phyloP scores from a whole-genome alignment of 495 filamentous ascomycete genomes.

The Thermochaetoides thermophila region DNA sequence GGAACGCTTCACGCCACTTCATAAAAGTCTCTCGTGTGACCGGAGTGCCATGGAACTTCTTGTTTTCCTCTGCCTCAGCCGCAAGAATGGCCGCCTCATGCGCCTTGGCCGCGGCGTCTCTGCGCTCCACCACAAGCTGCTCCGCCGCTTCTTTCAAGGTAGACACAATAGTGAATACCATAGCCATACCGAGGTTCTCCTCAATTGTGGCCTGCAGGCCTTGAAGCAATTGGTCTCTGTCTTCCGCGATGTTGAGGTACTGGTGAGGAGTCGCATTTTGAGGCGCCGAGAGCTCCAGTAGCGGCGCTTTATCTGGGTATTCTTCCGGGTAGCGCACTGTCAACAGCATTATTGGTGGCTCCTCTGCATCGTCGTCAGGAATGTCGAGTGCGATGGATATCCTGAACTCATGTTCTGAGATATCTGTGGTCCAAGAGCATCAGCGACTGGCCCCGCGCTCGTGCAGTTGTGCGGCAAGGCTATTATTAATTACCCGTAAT shows the following conservation, averaged over 20 bases:
- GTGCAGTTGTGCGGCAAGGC: no score
- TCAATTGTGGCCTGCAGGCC: slow-evolving; percentile 54
- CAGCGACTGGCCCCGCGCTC: no score
- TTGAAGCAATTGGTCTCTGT: slow-evolving; percentile 56
- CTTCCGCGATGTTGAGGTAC: slow-evolving; percentile 40
- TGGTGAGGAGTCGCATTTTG: slow-evolving; percentile 53
- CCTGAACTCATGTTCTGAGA: slow-evolving; percentile 73
- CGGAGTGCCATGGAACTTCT: slow-evolving; percentile 83
- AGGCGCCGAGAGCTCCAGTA: slow-evolving; percentile 57
- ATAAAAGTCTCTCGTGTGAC: slow-evolving; percentile 76
- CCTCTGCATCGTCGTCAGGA: slow-evolving; percentile 33
- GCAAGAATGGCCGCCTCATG: slow-evolving; percentile 52
- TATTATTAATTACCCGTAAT: slow-evolving; percentile 75
- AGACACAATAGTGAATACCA: slow-evolving; percentile 84
- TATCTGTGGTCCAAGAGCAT: no score
- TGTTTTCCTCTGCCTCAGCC: slow-evolving; percentile 82
- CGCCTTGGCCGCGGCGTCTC: slow-evolving; percentile 40
- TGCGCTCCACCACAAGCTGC: slow-evolving; percentile 54
- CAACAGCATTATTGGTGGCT: slow-evolving; percentile 54
- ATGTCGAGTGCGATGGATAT: slow-evolving; percentile 71
- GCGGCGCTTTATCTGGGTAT: slow-evolving; percentile 77
- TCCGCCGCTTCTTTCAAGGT: slow-evolving; percentile 82
- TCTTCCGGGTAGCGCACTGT: slow-evolving; percentile 71
- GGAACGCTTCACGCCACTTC: slow-evolving; percentile 66
- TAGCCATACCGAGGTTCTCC: slow-evolving; percentile 93